Percentiles rank a stretch among this genome's conserved stretches.
Evolutionary conservation across 163 green algal genomes (phyloP).

Genomic region (Chlamydomonas reinhardtii): DNA sequence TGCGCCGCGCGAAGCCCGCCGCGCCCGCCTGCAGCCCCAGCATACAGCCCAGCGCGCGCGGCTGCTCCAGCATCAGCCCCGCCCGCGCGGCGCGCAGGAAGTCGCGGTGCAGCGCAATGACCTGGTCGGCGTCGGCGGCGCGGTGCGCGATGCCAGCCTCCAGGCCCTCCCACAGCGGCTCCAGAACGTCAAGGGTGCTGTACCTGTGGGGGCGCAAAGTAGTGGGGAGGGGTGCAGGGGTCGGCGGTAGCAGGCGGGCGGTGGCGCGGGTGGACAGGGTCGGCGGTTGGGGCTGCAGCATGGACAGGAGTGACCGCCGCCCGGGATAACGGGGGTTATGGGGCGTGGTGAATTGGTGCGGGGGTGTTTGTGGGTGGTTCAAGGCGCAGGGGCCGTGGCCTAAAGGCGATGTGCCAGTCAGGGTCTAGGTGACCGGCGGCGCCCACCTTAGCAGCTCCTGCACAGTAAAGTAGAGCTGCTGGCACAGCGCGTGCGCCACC

Average conservation of each 20-base stretch:
- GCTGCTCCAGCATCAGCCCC: conserved; percentile 47
- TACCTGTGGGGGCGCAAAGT: conserved; percentile 60
- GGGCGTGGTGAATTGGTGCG: no score
- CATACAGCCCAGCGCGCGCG: conserved; percentile 19
- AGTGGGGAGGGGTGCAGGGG: no score
- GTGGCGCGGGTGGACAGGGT: no score
- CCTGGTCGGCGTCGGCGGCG: conserved; percentile 69
- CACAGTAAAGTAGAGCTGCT: conserved; percentile 35
- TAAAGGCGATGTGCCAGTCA: no score
- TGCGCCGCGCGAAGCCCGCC: conserved; percentile 19
- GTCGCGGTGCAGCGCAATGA: conserved; percentile 58
- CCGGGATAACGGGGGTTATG: no score
- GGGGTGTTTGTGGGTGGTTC: no score
- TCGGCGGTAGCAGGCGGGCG: no score
- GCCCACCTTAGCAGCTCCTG: conserved; percentile 40
- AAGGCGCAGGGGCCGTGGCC: no score
- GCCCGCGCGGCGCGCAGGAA: conserved; percentile 57
- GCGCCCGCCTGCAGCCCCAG: conserved; percentile 9
- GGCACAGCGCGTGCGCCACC: conserved; percentile 42
- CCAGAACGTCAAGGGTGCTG: conserved; percentile 83
- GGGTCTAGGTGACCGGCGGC: no score
- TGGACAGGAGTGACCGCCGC: no score
- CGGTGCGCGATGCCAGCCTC: conserved; percentile 56
- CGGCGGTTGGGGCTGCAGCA: no score
- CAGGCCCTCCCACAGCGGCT: conserved; percentile 81